Evolutionary conservation across 2,329 filamentous ascomycete genomes (phyloP).

Genomic region (Aspergillus tanneri): DNA sequence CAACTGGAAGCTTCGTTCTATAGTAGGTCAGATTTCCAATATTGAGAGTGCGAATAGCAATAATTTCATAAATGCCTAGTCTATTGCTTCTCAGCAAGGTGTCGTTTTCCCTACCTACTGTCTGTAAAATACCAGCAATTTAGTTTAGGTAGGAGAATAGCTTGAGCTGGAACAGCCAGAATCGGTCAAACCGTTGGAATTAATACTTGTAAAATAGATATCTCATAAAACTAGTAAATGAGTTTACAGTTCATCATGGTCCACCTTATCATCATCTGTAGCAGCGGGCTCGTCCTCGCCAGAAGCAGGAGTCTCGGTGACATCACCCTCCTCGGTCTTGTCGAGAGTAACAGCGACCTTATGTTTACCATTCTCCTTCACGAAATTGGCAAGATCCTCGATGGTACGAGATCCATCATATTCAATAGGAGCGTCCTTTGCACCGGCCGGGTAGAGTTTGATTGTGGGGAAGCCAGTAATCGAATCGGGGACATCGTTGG

Average conservation of each 20-base stretch:
- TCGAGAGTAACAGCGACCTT: conserved; percentile 67
- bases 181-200: too few relatives aligned
- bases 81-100: too few relatives aligned
- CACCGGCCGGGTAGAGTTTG: conserved; percentile 91
- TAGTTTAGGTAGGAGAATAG: too few relatives aligned
- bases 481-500: conserved; percentile 95
- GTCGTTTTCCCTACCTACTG: too few relatives aligned
- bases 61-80: too few relatives aligned
- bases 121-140: too few relatives aligned
- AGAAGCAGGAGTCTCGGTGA: conserved; percentile 25
- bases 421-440: conserved; percentile 79
- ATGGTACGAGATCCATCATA: conserved; percentile 86
- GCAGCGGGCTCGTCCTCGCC: conserved; percentile 21
- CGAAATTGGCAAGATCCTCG: conserved; percentile 87
- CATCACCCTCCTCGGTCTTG: conserved; percentile 52
- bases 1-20: too few relatives aligned
- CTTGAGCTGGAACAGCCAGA: too few relatives aligned
- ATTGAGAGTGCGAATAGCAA: too few relatives aligned
- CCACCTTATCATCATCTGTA: conserved; percentile 28
- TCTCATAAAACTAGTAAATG: conserved; percentile 9
- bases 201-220: conserved; percentile 3
- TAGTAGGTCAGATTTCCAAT: too few relatives aligned
- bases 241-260: conserved; percentile 43
- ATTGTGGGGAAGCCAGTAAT: conserved; percentile 98
- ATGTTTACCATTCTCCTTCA: conserved; percentile 93